Base-by-base conservation (phyloP, 495 filamentous ascomycete species). In the Daldinia vernicosa region DNA sequence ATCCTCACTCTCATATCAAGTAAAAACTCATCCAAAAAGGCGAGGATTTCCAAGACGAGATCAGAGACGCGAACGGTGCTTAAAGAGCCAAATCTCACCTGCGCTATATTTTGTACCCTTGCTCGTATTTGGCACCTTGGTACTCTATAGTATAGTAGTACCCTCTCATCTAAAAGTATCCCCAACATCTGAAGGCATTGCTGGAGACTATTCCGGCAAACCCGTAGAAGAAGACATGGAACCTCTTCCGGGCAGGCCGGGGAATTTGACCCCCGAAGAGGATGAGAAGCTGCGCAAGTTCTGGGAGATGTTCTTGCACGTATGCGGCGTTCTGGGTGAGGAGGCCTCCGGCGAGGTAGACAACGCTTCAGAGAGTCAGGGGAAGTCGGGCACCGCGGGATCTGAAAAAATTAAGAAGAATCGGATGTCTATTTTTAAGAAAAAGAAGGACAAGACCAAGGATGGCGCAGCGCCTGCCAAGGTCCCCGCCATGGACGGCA, bases 201-300 rank as follows among this genome's bases (percentile, higher is more conserved):
- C 63, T 52, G 32, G 30, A 39, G 53, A 55, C 2, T 39, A 35
- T 45, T 63, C 39, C 33, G n/a, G 56, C 28, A 22, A 59, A 50
- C 55, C 39, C 19, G 26, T 17, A 40, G 57, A 64, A 64, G 54
- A 67, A 47, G 26, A 47, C 17, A 85, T 84, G 81, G 66, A 81
- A 50, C 82, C 80, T 30, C 81, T 89, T 22, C 89, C 91, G 27
- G 95, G 95, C 57, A 89, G 94, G 65, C 90, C 94, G 40, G 93
- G 92, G 66, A 97, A 89, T 75, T 88, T 99, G 56, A 98, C 95
- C 19, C 77, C 87, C 6, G 94, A 97, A 70, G 89, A 99, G 78
- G 93, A 97, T 71, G 89, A 85, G 69, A 98, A 96, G 80, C 82
- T 99, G 56, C 90, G 90, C 75, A 91, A 95, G 76, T 86, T 98